Base-by-base conservation (phyloP, 106 monocot genomes). In the Allium fistulosum region DNA sequence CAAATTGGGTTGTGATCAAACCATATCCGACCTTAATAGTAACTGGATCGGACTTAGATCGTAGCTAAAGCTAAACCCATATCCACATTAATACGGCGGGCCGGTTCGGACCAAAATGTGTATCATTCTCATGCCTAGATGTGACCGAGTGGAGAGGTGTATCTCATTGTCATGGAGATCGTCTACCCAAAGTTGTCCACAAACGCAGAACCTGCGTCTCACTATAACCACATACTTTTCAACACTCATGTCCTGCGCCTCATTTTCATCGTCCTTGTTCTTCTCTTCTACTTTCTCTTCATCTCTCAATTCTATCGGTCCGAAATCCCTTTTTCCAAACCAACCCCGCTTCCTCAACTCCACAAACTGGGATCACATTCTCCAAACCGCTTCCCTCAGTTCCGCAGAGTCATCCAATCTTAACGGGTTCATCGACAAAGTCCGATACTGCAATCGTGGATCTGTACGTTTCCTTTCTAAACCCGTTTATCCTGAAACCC, bases 361-460 rank as follows among this genome's bases (percentile, higher is more conserved):
- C 72, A 51, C 92, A 76, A 60, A 61, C 11, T 96, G 91, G 96
- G 78, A 85, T 12, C 80, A 88, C 57, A 88, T 74, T 16, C 64
- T 81, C 11, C 68, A 67, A 7, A 74, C 74, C 70, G 81, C 73
- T 37, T 37, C 37, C 37, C 56, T 73, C 75, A 45, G 70, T 46
- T 14, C 47, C 17, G 17, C 26, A 60, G 71, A 73, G 37, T 58
- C 69, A 14, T 76, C 69, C 13, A 81, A 85, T 60, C 88, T 93
- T 46, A 49, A 74, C 49, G 83, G 88, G 11, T 96, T 69, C 76
- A 82, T 82, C 68, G 57, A 75, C 67, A 85, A 65, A 77, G 88
- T 92, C 50, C 72, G 75, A 15, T 11, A 17, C 58, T 92, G 96
- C 84, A 96, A 96, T 69, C 96, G 96, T 8, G 92, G 92, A 75